Evolutionary conservation across 2,329 filamentous ascomycete species (phyloP).

Genomic region (Plenodomus biglobosus): DNA sequence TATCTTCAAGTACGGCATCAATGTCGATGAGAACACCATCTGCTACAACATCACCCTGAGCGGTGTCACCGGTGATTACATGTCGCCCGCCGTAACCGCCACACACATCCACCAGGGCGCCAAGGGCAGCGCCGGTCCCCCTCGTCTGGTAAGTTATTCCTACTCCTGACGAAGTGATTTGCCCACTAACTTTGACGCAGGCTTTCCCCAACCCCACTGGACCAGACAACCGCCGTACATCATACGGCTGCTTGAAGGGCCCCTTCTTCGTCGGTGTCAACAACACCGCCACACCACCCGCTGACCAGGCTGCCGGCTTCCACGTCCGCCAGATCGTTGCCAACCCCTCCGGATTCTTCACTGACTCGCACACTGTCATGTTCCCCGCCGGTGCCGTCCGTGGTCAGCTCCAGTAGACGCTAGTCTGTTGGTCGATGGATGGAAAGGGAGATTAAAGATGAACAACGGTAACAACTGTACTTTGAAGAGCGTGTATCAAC

Average conservation of each 20-base stretch:
- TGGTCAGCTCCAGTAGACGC: constrained; percentile 45
- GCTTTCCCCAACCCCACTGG: constrained; percentile 39
- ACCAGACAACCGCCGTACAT: constrained; percentile 34
- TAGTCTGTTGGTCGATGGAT: too few species aligned
- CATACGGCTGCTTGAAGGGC: constrained; percentile 31
- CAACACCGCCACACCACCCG: constrained; percentile 38
- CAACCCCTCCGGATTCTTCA: constrained; percentile 55
- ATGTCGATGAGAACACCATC: constrained; percentile 49
- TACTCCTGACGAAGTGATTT: constrained; percentile 11
- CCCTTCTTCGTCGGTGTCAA: constrained; percentile 37
- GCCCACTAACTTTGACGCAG: background rate
- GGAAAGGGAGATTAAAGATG: too few species aligned
- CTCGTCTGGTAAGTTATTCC: constrained; percentile 44
- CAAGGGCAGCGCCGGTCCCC: constrained; percentile 53
- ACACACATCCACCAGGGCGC: constrained; percentile 59
- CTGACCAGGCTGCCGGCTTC: constrained; percentile 53
- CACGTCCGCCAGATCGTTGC: constrained; percentile 54
- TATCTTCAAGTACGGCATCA: constrained; percentile 57
- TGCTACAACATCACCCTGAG: constrained; percentile 56
- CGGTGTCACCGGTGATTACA: constrained; percentile 54
- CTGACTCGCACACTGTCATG: constrained; percentile 55
- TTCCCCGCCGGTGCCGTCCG: constrained; percentile 56
- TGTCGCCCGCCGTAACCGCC: constrained; percentile 54
- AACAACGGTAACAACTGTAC: background rate
- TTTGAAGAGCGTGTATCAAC: background rate